Conservation (phyloP, 2,329 filamentous ascomycete species). For the Aspergillus sp. region DNA sequence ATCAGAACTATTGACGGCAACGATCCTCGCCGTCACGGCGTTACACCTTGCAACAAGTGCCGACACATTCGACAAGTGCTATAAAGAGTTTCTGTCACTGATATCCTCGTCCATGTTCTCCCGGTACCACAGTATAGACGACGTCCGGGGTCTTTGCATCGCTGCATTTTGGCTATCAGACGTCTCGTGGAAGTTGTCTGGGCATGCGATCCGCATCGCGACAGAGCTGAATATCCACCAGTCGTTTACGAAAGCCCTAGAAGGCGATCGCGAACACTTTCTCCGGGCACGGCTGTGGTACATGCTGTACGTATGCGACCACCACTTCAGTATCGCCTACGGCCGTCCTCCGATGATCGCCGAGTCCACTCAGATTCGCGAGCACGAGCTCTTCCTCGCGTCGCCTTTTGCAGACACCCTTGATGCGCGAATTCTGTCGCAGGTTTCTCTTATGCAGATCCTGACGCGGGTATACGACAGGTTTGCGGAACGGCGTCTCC, state of each 20-base stretch:
- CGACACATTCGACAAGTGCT: neutral
- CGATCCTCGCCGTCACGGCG: neutral
- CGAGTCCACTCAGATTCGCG: neutral
- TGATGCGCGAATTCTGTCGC: neutral
- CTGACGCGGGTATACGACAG: neutral
- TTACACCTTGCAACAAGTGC: neutral
- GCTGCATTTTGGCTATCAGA: conserved; percentile 52
- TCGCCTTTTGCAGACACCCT: neutral
- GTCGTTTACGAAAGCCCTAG: conserved; percentile 22
- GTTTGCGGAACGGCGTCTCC: neutral
- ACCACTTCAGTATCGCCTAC: conserved; percentile 39
- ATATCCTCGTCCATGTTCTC: neutral
- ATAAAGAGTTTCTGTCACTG: neutral
- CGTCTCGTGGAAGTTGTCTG: conserved; percentile 30
- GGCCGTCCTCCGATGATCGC: conserved; percentile 32
- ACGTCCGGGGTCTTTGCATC: conserved; percentile 49
- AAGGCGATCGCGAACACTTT: conserved; percentile 23
- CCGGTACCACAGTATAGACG: conserved; percentile 27
- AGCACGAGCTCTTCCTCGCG: neutral
- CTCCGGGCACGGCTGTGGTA: conserved; percentile 31
- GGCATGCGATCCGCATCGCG: conserved; percentile 22
- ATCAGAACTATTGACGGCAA: neutral
- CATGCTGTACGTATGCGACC: conserved; percentile 39
- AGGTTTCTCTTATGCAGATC: neutral
- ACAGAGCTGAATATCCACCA: conserved; percentile 25